Evolutionary conservation across 1,139 yeast genomes (phyloP), one percentile per base, ranked within the genome.

Genomic region (Kurtzmaniella quercitrusa): DNA sequence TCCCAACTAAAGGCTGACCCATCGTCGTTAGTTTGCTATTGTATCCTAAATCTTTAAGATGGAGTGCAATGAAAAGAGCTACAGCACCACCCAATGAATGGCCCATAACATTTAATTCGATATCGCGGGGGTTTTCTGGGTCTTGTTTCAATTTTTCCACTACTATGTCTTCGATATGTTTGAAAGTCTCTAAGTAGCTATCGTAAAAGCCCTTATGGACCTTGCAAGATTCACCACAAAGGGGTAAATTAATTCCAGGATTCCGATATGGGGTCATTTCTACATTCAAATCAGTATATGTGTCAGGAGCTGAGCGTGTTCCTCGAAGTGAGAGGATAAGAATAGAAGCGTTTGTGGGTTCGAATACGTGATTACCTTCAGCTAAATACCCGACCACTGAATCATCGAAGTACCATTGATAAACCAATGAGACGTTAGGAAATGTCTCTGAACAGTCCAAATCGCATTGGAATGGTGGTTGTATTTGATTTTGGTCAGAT

Each of bases 11-110:
- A 0, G 81, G 81, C 49, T 73, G 80, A 0, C 81, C 81, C 76
- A 76, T 68, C 0, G 78, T 71, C 37, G 75, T 62, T 37, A 75
- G 52, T 0, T 63, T 54, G 21, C 61, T 57, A 6, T 60, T 59
- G 42, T 54, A 62, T 0, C 74, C 73, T 36, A 63, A 46, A 46
- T 66, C 74, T 15, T 66, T 52, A 39, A 65, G 64, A 44, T 68
- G 68, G 18, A 74, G 53, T 0, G 71, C 68, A 12, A 74, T 49
- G 1, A 76, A 51, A 2, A 71, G 50, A 0, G 74, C 72, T 8
- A 76, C 61, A 2, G 79, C 68, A 6, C 81, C 82, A 1, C 82
- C 82, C 48, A 76, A 49, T 0, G 81, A 76, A 50, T 76, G 82
- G 1, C 82, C 82, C 50, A 74, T 52, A 5, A 76, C 57, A 1